Conservation (phyloP, 1,284 basidiomycete genomes). For the Ustilago cynodontis region DNA sequence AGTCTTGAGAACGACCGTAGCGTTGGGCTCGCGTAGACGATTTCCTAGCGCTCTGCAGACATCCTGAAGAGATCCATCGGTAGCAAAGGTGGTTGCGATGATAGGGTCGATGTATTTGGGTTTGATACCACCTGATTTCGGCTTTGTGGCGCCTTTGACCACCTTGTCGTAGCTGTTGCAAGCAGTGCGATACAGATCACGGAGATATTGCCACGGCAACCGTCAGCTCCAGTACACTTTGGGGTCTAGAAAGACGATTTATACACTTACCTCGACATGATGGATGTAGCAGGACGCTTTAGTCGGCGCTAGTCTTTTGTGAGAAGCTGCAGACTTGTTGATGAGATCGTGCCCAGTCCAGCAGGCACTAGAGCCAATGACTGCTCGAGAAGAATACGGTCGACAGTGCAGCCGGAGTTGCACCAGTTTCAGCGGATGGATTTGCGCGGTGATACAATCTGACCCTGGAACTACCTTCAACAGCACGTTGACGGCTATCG, state of each 20-base stretch:
- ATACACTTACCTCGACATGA: conserved; percentile 13
- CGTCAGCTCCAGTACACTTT: no score
- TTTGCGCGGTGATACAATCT: neutral
- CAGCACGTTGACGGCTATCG: neutral
- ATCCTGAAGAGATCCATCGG: conserved; percentile 90
- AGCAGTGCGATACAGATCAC: no score
- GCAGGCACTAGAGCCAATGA: conserved; percentile 1
- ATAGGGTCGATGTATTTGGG: conserved; percentile 76
- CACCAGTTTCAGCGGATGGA: neutral
- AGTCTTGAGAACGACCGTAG: conserved; percentile 94
- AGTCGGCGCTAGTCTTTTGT: neutral
- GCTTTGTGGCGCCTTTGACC: conserved; percentile 68
- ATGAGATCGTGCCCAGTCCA: no score
- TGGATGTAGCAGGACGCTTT: neutral
- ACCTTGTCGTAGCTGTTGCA: conserved; percentile 64
- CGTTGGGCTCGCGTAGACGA: conserved; percentile 88
- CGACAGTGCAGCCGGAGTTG: neutral
- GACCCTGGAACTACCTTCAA: neutral
- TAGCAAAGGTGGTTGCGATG: conserved; percentile 91
- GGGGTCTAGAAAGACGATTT: no score
- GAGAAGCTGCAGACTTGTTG: neutral
- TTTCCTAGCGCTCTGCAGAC: conserved; percentile 87
- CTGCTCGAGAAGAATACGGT: neutral
- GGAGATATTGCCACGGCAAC: no score
- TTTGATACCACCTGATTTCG: conserved; percentile 65